phyloP scores from a whole-genome alignment of 768 basidiomycete species.

The Boletus sensibilis region DNA sequence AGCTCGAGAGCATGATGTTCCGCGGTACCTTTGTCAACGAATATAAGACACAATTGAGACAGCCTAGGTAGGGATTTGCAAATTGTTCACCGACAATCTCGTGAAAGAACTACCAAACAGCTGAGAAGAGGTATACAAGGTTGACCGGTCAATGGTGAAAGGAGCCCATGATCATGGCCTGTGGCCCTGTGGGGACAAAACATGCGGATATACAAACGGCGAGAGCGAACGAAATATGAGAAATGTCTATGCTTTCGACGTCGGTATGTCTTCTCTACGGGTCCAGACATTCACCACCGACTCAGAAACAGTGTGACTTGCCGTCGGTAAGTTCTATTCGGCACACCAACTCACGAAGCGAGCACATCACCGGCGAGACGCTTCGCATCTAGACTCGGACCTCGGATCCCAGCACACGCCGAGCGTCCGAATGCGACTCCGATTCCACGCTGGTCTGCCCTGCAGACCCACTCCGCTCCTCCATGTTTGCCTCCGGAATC shows the following conservation, averaged over 20 bases:
- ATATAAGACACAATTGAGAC: too few relatives aligned
- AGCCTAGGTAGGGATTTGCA: too few relatives aligned
- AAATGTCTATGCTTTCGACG: neutral
- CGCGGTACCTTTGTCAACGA: too few relatives aligned
- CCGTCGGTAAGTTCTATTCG: neutral
- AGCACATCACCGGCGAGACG: too few relatives aligned
- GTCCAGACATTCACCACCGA: neutral
- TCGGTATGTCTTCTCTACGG: neutral
- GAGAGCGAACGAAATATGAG: neutral
- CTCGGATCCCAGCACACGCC: neutral
- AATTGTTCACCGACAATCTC: neutral
- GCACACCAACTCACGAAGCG: too few relatives aligned
- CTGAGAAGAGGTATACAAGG: too few relatives aligned
- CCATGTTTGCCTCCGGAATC: conserved; percentile 1
- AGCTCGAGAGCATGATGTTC: neutral
- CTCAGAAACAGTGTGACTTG: neutral
- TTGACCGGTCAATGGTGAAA: too few relatives aligned
- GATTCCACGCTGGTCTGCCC: conserved; percentile 1
- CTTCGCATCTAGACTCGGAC: neutral
- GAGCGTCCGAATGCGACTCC: neutral
- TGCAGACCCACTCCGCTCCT: neutral
- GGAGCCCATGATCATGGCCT: too few relatives aligned
- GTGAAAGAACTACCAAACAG: neutral
- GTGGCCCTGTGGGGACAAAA: too few relatives aligned
- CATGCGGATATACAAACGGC: too few relatives aligned